These are phyloP conservation scores for Syzygium grande DNA, from an alignment of 345 rosid genomes.

Conservation along the genomic window DNA sequence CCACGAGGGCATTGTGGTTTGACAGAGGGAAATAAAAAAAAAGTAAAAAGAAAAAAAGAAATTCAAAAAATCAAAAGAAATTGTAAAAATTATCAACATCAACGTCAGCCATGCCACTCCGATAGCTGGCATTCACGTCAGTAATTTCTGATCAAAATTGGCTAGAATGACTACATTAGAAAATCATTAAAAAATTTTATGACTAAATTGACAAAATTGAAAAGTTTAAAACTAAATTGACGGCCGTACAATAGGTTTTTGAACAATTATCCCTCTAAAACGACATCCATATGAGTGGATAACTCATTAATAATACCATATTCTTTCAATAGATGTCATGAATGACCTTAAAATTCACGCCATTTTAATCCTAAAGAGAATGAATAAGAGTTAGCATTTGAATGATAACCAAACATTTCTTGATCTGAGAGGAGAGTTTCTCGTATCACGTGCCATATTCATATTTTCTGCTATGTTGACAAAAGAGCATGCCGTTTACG, in stretches of 20 bases:
- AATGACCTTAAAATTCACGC: not conserved
- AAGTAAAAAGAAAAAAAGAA: not conserved
- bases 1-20: fast-evolving
- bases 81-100: not conserved
- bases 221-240: not conserved
- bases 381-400: not conserved
- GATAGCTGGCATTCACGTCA: not conserved
- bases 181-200: not conserved
- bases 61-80: not conserved
- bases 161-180: not conserved
- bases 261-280: not conserved
- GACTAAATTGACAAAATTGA: not conserved
- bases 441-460: not conserved
- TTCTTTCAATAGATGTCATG: not conserved
- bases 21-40: not conserved
- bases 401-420: not conserved
- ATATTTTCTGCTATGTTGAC: not conserved
- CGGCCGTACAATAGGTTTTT: not conserved
- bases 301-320: not conserved
- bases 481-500: not conserved
- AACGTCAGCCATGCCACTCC: not conserved
- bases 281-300: not conserved
- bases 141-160: not conserved
- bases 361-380: not conserved
- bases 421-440: not conserved